A percentile compares a stretch with the other conserved stretches of the same genome.
These are phyloP conservation scores for Globisporangium polare DNA, from an alignment of 352 stramenopile species.

Conservation along the genomic window DNA sequence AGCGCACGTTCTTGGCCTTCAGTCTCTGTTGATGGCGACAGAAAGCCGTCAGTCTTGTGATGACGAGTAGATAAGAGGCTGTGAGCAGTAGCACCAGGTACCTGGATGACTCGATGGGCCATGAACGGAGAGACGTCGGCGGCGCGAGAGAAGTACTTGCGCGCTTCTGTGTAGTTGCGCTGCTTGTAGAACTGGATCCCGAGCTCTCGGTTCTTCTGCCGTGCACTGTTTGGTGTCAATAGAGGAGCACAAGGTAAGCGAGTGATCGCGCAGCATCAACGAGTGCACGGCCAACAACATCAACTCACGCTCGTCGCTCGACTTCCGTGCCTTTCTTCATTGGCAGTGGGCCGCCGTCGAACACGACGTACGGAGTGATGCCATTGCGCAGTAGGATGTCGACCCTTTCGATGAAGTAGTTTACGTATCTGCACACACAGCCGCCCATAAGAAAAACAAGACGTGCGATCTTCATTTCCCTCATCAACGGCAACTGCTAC, in stretches of 20 bases:
- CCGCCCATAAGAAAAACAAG: neutral
- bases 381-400: slow-evolving; percentile 47
- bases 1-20: slow-evolving; percentile 70
- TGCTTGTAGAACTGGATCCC: slow-evolving; percentile 57
- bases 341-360: slow-evolving; percentile 64
- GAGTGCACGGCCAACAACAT: too few species aligned
- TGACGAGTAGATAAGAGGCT: too few species aligned
- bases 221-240: slow-evolving; percentile 20
- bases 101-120: slow-evolving; percentile 78
- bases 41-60: neutral
- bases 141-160: slow-evolving; percentile 71
- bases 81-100: too few species aligned
- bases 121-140: slow-evolving; percentile 81
- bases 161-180: slow-evolving; percentile 55
- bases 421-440: slow-evolving; percentile 51
- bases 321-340: slow-evolving; percentile 82
- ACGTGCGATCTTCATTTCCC: neutral
- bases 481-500: neutral
- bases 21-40: slow-evolving; percentile 26
- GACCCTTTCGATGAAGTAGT: slow-evolving; percentile 72
- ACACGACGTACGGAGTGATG: slow-evolving; percentile 74
- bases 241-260: neutral
- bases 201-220: slow-evolving; percentile 68
- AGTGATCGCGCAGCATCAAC: too few species aligned
- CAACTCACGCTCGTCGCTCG: slow-evolving; percentile 48